Base-by-base conservation (phyloP, 169 alveolate genomes). In the Eimeria brunetti region DNA sequence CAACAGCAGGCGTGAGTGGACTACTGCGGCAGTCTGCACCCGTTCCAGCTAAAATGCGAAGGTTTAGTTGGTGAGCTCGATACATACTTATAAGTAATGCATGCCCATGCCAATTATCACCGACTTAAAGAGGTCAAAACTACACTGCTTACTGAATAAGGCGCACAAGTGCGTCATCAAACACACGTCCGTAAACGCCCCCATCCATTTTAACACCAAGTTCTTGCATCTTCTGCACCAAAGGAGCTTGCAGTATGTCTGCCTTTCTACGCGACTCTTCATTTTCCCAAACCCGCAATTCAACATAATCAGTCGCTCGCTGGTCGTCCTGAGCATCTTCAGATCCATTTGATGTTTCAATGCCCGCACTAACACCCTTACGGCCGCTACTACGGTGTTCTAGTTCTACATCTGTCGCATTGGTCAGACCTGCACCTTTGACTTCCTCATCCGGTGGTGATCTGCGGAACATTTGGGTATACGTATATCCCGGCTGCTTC, bases 241-340 rank as follows among this genome's bases (percentile, higher is more conserved):
- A 24, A 30, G 91, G 80, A n/a, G 11, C 6, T 51, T 84, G 91
- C 62, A 60, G 56, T 53, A 36, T 22, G 53, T 41, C 58, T n/a
- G 91, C 91, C 53, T 60, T 84, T 20, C 36, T 67, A 38, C 46
- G 91, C 46, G 46, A 53, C 80, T 33, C 75, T 49, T 84, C 91
- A 20, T 38, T 58, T 60, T 84, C 91, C 91, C 91, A 84, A 38
- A 84, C 91, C 62, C 91, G 91, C 80, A 84, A n/a, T 49, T 84
- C 91, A 44, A 84, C 91, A 60, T 84, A 84, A 38, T 84, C 91
- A n/a, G 60, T 30, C 69, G 60, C 36, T 20, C n/a, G 80, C 60
- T 46, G 75, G 20, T 58, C 78, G 22, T 38, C 53, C 27, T 58
- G 18, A 46, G 80, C 36, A 16, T 7, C 53, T 22, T 33, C 60